Percentiles rank a stretch among this genome's conserved stretches.
Evolutionary conservation across 257 asterid genomes (phyloP).

Genomic region (Solanum appendiculatum): DNA sequence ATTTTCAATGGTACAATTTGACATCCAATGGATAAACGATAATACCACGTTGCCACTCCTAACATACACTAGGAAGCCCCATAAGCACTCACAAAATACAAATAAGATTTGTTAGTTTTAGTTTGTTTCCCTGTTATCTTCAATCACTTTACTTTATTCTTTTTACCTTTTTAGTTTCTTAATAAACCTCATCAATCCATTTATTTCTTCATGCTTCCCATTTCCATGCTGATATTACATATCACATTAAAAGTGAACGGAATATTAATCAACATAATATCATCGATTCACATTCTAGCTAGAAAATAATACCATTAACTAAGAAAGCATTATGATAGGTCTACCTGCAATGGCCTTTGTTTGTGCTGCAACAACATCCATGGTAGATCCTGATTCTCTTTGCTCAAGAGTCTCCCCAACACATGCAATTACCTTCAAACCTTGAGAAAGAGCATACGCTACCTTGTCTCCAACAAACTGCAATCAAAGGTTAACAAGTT

Average conservation of each 20-base stretch:
- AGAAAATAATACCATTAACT: background rate
- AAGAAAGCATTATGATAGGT: background rate
- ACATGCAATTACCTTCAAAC: conserved; percentile 96
- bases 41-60: background rate
- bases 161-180: background rate
- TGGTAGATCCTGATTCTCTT: conserved; percentile 88
- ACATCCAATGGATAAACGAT: background rate
- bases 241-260: background rate
- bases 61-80: background rate
- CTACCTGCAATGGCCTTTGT: conserved; percentile 98
- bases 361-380: conserved; percentile 89
- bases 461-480: conserved; percentile 96
- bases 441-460: conserved; percentile 89
- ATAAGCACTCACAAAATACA: background rate
- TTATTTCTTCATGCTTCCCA: background rate
- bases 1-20: background rate
- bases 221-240: background rate
- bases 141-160: background rate
- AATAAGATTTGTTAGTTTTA: background rate
- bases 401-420: conserved; percentile 99
- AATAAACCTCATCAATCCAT: background rate
- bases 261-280: background rate
- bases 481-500: background rate
- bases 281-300: background rate
- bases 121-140: background rate